These are phyloP conservation scores for Meyerozyma sp. DNA, from an alignment of 1,139 yeast genomes.

Conservation along the genomic window DNA sequence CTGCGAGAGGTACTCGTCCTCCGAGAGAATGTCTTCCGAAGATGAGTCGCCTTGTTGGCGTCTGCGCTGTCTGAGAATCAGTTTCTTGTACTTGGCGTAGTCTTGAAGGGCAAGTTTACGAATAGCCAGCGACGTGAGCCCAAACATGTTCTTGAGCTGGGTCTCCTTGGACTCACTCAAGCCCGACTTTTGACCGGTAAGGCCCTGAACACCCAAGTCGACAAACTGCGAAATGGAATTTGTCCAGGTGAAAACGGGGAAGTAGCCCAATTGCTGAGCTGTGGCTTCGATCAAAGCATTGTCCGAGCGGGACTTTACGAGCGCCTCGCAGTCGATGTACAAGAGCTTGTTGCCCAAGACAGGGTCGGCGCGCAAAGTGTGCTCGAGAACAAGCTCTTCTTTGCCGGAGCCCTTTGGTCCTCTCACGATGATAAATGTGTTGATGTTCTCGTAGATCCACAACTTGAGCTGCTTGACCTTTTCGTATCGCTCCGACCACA, in stretches of 20 bases:
- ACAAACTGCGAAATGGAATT: constrained; percentile 72
- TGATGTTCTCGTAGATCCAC: constrained; percentile 64
- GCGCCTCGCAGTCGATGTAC: constrained; percentile 70
- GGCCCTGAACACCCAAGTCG: constrained; percentile 82
- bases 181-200: constrained; percentile 94
- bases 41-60: constrained; percentile 1
- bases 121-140: constrained; percentile 67
- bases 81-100: constrained; percentile 28
- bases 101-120: constrained; percentile 54
- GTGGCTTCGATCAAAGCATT: constrained; percentile 59
- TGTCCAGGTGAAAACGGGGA: constrained; percentile 92
- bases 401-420: constrained; percentile 97
- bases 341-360: constrained; percentile 50
- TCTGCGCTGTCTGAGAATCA: constrained; percentile 14
- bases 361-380: constrained; percentile 49
- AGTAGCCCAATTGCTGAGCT: constrained; percentile 80
- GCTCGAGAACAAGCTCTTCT: constrained; percentile 68
- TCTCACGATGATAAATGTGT: constrained; percentile 76
- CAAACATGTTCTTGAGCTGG: constrained; percentile 77
- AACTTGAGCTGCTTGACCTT: constrained; percentile 63
- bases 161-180: constrained; percentile 80
- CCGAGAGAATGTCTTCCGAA: constrained; percentile 31
- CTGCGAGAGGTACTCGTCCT: constrained; percentile 77
- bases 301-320: constrained; percentile 72
- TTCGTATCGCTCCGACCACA: constrained; percentile 72